Base-by-base conservation (phyloP, 1,284 basidiomycete species). In the Ceratobasidium sp. region DNA sequence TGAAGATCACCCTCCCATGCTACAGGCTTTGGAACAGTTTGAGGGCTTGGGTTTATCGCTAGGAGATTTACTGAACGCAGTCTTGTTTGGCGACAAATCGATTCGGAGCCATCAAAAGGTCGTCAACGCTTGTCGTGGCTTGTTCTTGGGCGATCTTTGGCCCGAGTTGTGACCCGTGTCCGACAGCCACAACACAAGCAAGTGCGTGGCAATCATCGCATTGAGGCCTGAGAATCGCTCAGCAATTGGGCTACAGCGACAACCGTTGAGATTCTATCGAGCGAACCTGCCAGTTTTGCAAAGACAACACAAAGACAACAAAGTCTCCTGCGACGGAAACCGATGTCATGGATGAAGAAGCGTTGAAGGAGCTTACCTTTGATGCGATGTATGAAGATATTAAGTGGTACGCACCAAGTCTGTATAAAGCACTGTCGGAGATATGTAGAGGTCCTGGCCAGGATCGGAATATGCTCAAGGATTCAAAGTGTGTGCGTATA, bases 311-410 rank as follows among this genome's bases (percentile, higher is more conserved):
- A 32, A 61, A 29, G 32, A 61, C 57, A 11, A 37, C 57, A 13
- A 61, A 61, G 29, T 19, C 57, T 6, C 57, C 57, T 13, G 57
- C 15, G 7, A 61, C 57, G 57, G 57, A 29, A 56, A n/a, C 54
- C 8, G 54, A 29, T 19, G 54, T 29, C n/a, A 19, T 29, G n/a
- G 54, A 29, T 56, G 54, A 29, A 56, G 29, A 44, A 17, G 43
- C 43, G 15, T 44, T 44, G 15, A 44, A 44, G 43, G 43, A 17
- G 8, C 43, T 44, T 44, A 44, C 43, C 8, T 44, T 44, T 44
- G 43, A 44, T 17, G 43, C 43, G 15, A 44, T 44, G 43, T 44
- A 44, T 17, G 43, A 44, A 44, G 43, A 44, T 17, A 44, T 44
- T 11, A 8, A 44, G 43, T 17, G 15, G 43, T 44, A 44, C 15